Base-by-base conservation (phyloP, 306 rosid species). In the Boehmeria nivea region DNA sequence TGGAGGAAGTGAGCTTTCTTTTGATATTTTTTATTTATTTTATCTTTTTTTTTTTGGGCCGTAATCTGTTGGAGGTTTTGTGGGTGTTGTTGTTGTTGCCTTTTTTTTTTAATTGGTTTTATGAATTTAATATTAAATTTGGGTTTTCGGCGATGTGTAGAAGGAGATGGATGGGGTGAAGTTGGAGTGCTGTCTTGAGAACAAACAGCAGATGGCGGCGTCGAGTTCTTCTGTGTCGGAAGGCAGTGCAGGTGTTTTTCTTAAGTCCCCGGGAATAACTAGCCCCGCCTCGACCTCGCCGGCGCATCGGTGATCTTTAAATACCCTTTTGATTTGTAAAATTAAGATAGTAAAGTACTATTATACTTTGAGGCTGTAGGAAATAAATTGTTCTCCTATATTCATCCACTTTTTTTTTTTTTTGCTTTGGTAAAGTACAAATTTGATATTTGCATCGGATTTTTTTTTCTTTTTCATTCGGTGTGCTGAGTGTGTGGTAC, bases 201-300 rank as follows among this genome's bases (percentile, higher is more conserved):
- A 91, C 81, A 91, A 87, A 61, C 95, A 91, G 63, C 95, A 87
- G 76, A 70, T 88, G 12, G 78, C 84, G 16, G 89, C 89, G 42
- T 78, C 95, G 15, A 77, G 87, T 77, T 91, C 95, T 23, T 83
- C 97, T 65, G 71, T 70, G 2, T 91, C 95, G 21, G 95, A 87
- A 78, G 85, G 83, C 43, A 72, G 93, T 66, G 91, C 71, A 22
- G 78, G 91, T 78, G 83, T 78, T 44, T 51, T 78, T 72, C 68
- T 65, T 38, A 87, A 85, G 83, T 85, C 96, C 47, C 84, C 93
- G 0, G 84, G 81, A 65, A 77, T 69, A 40, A 68, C 77, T 65
- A 82, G 93, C 69, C 91, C 88, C 0, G 70, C 83, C 40, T 73
- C 87, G 2, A 63, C 84, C 12, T 83, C 96, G 8, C 84, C 96